phyloP scores from a whole-genome alignment of 148 eudicot genomes.

The Chenopodium quinoa region DNA sequence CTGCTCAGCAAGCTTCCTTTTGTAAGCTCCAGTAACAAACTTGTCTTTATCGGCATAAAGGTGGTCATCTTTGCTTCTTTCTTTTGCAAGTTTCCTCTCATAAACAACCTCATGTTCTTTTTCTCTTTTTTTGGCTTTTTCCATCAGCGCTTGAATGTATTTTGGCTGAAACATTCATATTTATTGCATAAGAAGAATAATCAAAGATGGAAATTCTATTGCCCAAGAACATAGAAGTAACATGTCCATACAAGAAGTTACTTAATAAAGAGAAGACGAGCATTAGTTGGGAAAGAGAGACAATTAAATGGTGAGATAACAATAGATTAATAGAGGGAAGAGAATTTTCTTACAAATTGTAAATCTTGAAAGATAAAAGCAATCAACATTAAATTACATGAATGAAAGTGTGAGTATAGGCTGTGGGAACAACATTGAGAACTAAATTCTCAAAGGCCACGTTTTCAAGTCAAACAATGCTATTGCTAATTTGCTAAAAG shows the following conservation, averaged over 20 bases:
- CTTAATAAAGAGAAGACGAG: background rate
- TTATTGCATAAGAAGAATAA: constrained; percentile 3
- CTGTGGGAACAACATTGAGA: background rate
- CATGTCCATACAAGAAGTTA: background rate
- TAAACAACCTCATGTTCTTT: constrained; percentile 79
- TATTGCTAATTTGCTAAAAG: background rate
- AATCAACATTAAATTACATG: background rate
- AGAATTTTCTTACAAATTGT: background rate
- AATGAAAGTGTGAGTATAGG: too few species aligned
- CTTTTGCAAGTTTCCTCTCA: constrained; percentile 92
- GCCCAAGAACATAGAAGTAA: background rate
- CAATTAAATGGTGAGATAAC: background rate
- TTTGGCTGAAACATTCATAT: constrained; percentile 52
- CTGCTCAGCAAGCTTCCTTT: constrained; percentile 88
- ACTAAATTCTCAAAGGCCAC: background rate
- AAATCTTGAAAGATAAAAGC: background rate
- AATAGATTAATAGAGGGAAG: background rate
- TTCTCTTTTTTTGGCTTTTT: constrained; percentile 74
- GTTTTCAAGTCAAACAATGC: background rate
- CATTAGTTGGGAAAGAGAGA: background rate
- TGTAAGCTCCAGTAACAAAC: constrained; percentile 84
- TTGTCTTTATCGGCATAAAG: constrained; percentile 82
- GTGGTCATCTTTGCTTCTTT: constrained; percentile 83
- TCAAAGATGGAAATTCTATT: background rate
- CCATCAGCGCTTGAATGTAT: constrained; percentile 65